A percentile compares a stretch with the other conserved stretches of the same genome.
These are phyloP conservation scores for Arthroderma sp. DNA, from an alignment of 2,329 filamentous ascomycete species.

Conservation along the genomic window DNA sequence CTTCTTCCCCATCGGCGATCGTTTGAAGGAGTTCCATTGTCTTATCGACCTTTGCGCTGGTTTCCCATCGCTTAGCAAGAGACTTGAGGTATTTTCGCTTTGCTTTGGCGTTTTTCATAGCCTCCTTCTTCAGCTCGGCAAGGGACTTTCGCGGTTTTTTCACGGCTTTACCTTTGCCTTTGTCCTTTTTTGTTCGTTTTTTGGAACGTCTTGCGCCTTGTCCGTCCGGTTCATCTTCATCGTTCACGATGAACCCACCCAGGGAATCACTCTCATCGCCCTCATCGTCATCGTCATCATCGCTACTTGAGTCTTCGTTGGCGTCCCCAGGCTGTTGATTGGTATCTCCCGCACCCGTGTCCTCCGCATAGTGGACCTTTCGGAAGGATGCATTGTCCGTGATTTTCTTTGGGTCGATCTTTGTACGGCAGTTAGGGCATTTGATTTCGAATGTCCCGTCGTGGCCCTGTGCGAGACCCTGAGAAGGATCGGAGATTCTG, in stretches of 20 bases:
- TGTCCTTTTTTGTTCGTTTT: slow-evolving; percentile 29
- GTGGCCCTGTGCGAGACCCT: slow-evolving; percentile 45
- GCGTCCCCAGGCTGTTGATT: slow-evolving; percentile 28
- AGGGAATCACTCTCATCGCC: slow-evolving; percentile 24
- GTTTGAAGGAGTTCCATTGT: slow-evolving; percentile 50
- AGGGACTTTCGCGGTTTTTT: slow-evolving; percentile 41
- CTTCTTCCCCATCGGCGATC: slow-evolving; percentile 36
- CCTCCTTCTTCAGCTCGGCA: slow-evolving; percentile 54
- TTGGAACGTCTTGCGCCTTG: slow-evolving; percentile 1
- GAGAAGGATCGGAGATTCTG: slow-evolving; percentile 50
- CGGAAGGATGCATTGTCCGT: slow-evolving; percentile 65
- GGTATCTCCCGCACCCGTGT: slow-evolving; percentile 20
- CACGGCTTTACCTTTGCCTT: slow-evolving; percentile 31
- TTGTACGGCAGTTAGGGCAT: slow-evolving; percentile 64
- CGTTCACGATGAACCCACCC: slow-evolving; percentile 42
- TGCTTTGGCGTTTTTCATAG: slow-evolving; percentile 48
- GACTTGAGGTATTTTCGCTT: slow-evolving; percentile 57
- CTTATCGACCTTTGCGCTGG: slow-evolving; percentile 63
- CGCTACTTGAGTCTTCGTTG: slow-evolving; percentile 17
- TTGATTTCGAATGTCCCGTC: slow-evolving; percentile 41
- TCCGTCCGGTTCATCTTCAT: slow-evolving; percentile 10
- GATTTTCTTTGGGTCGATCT: slow-evolving; percentile 52
- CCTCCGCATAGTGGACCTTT: slow-evolving; percentile 49
- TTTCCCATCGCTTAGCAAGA: slow-evolving; percentile 53
- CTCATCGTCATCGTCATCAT: slow-evolving; percentile 31